Base-by-base conservation (phyloP, 169 alveolate genomes). In the Babesia bovis region DNA sequence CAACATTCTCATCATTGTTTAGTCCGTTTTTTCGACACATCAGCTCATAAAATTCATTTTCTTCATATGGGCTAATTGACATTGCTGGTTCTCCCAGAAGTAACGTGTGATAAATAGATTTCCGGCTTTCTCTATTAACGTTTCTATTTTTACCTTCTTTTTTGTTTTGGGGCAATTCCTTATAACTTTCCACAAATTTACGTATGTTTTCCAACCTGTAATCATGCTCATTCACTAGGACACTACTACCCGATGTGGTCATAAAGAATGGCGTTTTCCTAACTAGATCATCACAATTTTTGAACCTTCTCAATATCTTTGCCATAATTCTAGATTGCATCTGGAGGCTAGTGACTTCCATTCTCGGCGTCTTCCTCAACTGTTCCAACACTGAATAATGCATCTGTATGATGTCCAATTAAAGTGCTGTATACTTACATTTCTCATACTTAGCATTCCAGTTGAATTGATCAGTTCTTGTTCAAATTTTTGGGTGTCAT, bases 191-290 rank as follows among this genome's bases (percentile, higher is more conserved):
- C 7, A 63, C 60, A 3, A 60, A 32, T 41, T 44, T 32, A 32
- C 73, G 58, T 47, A 63, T 63, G 12, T 63, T 33, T 9, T 63
- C 49, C 68, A 67, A 21, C 7, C 59, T 58, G 4, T 53, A 56
- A 33, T 59, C 70, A 28, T 49, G 47, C n/a, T 74, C 76, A 69
- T 59, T 49, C 4, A 74, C 23, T 3, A 61, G 77, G 35, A 74
- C 33, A 30, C 71, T 21, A 30, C 67, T 74, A 40, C 52, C 60
- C 66, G 45, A 33, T 9, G 77, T 74, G 30, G 67, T 58, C 15
- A 45, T 36, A 23, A 74, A 65, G 60, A 36, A 33, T 15, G 63
- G 51, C 40, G 40, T 42, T 59, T 74, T 66, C 10, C 66, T 66
- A 21, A 52, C 57, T 44, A 25, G 67, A 17, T 51, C 36, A 21